Base-by-base conservation (phyloP, 2,329 filamentous ascomycete species). In the Fusarium begoniae region DNA sequence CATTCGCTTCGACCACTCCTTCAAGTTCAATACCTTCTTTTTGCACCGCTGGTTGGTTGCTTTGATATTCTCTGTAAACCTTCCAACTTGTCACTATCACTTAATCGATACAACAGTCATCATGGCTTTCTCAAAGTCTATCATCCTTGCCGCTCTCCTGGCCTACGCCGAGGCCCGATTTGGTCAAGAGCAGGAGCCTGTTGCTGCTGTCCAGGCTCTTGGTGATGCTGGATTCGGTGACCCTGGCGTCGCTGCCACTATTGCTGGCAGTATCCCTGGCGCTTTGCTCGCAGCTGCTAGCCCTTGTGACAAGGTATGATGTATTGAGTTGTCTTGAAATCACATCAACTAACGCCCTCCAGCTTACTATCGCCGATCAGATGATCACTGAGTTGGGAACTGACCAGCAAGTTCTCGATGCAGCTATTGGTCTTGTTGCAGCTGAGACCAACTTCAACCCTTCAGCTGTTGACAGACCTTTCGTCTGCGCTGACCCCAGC, bases 361-460 rank as follows among this genome's bases (percentile, higher is more conserved):
- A 90, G 87, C 90, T 93, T 74, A 81, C 82, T 28, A 88, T 90
- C 51, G 91, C 90, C 71, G 91, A 93, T 78, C 79, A 90, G 77
- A 91, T 93, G 78, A 86, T 93, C 70, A 78, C 85, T 14, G 82
- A 88, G 60, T 90, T 92, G 40, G 91, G 91, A 60, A 87, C 83
- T 51, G 89, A 89, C 74, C 82, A 86, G n/a, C 83, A 86, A 69
- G 90, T 91, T 73, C 84, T 93, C 66, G 85, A 87, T 20, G 91
- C 89, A 26, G 91, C 91, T 24, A 87, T 87, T 66, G 87, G 87
- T 22, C 86, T 93, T 43, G 91, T 93, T 20, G 87, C 88, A 32
- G 91, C 91, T 8, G 91, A 93, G 85, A 90, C 92, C 82, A 93
- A 93, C 87, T 92, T 92, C 84, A 93, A 93, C 84, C 90, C 90